Conservation (phyloP, 129 eudicot genomes). For the Saposhnikovia divaricata region DNA sequence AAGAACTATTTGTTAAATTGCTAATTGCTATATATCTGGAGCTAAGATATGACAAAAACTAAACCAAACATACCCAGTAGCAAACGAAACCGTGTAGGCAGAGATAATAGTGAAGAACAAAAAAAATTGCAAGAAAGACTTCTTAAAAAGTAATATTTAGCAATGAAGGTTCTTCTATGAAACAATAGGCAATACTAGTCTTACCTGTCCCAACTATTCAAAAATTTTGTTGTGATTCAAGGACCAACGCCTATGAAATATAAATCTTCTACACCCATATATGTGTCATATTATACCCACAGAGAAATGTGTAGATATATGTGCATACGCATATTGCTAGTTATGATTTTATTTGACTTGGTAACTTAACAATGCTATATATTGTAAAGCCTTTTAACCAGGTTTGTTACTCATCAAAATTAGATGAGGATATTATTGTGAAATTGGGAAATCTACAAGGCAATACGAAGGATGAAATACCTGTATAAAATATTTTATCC, state of each 20-base stretch:
- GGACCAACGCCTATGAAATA: not conserved
- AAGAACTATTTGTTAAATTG: not conserved
- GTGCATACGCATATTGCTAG: not conserved
- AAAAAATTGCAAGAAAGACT: not conserved
- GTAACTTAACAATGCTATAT: not conserved
- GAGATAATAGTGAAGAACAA: not conserved
- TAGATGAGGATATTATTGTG: not conserved
- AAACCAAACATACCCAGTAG: not conserved
- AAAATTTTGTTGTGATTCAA: not conserved
- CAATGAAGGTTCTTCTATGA: slow-evolving; percentile 1
- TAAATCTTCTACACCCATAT: not conserved
- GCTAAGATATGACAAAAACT: not conserved
- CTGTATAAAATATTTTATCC: slow-evolving; percentile 42
- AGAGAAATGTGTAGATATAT: not conserved
- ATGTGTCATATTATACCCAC: not conserved
- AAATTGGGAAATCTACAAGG: not conserved
- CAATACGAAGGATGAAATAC: slow-evolving; percentile 1
- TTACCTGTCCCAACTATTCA: not conserved
- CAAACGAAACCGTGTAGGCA: not conserved
- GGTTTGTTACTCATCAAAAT: not conserved
- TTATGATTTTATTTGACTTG: not conserved
- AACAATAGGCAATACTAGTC: not conserved
- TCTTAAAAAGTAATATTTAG: not conserved
- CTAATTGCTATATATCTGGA: not conserved
- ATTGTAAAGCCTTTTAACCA: too few species aligned